Base-by-base conservation (phyloP, 306 rosid genomes). In the Cajanus cajan region DNA sequence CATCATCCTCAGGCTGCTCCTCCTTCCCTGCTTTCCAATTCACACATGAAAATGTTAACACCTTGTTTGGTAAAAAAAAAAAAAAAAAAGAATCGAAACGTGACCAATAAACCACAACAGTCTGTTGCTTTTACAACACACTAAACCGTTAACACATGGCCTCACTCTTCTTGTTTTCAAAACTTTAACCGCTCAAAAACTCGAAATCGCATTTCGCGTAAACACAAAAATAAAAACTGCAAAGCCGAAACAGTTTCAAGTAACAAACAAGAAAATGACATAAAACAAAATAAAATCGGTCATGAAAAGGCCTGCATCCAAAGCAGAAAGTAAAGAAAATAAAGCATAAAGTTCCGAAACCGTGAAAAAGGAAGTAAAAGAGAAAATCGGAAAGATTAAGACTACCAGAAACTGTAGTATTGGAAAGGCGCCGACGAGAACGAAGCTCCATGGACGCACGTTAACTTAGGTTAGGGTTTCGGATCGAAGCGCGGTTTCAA, bases 361-460 rank as follows among this genome's bases (percentile, higher is more conserved):
- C 0, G 18, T 4, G 15, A 9, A 8, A 15, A 4, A 18, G 45
- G 1, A 15, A 2, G 31, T 3, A 28, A 12, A 75, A 39, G 11
- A 14, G 2, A 12, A 28, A 22, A 52, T 7, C 4, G 5, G 73
- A 73, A 31, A 58, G 37, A 74, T 22, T 8, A 55, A 39, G 55
- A 44, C 55, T 75, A 90, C 89, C 91, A 2, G 87, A 83, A 19
- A 41, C 2, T 7, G 64, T 5, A 6, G 71, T 34, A 51, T 47
- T 25, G 48, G 87, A 25, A 21, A 22, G 28, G 37, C 61, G 43
- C 36, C 79, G 64, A 45, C 85, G 91, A 58, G 90, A 76, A 85
- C 89, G 92, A 62, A 84, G 90, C 80, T 86, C 88, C 94, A 90
- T 90, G 59, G 70, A 25, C 2, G 28, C 5, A 10, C 5, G 45